Conservation (phyloP, 805 yeast species). For the Saturnispora serradocipensis region DNA sequence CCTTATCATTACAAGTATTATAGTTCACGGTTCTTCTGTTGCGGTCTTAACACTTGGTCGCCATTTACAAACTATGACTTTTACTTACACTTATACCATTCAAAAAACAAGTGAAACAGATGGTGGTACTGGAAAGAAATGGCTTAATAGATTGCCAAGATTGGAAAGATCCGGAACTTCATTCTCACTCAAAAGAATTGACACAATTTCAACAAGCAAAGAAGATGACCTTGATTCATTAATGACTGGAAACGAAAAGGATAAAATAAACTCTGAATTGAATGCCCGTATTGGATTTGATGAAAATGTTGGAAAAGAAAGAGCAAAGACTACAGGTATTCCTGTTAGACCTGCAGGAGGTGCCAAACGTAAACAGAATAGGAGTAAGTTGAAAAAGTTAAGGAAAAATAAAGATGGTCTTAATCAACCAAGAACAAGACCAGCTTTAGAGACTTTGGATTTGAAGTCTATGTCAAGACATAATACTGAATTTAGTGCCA, state of each 20-base stretch:
- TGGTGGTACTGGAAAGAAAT: slow-evolving; percentile 33
- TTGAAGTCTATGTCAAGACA: slow-evolving; percentile 10
- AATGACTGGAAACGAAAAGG: slow-evolving; percentile 12
- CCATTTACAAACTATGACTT: slow-evolving; percentile 82
- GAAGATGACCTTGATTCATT: slow-evolving; percentile 6
- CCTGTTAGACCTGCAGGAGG: slow-evolving; percentile 71
- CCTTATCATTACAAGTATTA: slow-evolving; percentile 42
- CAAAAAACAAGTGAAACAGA: slow-evolving; percentile 44
- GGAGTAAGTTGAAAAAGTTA: slow-evolving; percentile 32
- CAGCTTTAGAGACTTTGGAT: slow-evolving; percentile 19
- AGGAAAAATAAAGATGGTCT: slow-evolving; percentile 22
- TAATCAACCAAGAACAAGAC: slow-evolving; percentile 28
- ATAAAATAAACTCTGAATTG: slow-evolving; percentile 18
- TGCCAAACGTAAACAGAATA: slow-evolving; percentile 46
- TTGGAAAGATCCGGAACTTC: slow-evolving; percentile 65
- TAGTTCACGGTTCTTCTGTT: slow-evolving; percentile 56
- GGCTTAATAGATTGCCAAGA: slow-evolving; percentile 84
- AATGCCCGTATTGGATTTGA: slow-evolving; percentile 15
- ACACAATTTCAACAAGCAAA: slow-evolving; percentile 37
- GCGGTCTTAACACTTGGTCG: slow-evolving; percentile 63
- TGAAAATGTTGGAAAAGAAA: slow-evolving; percentile 5
- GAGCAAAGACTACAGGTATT: slow-evolving; percentile 21
- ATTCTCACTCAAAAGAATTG: slow-evolving; percentile 74
- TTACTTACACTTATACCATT: slow-evolving; percentile 82
- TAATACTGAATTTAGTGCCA: slow-evolving; percentile 4